Evolutionary conservation across 441 rosid genomes (phyloP), one percentile per base, ranked within the genome.

Genomic region (Pelargonium myrrhifolium): DNA sequence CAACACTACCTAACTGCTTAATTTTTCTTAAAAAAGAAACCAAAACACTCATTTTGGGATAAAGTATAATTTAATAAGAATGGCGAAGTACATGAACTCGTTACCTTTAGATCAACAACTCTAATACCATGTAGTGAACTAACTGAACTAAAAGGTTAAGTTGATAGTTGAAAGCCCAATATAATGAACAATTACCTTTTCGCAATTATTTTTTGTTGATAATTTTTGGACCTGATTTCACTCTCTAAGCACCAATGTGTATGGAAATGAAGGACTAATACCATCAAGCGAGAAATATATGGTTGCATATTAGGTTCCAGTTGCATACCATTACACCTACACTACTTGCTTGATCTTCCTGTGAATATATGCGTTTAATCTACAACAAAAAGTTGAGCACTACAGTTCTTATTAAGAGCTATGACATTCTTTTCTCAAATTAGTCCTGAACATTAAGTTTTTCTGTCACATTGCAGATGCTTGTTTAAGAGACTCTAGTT

Each of bases 401-500:
- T n/a, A 56, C 28, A 21, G 14, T 22, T 56, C 62, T 55, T 21
- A 15, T 56, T 56, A 56, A 9, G 2, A 20, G 28, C 31, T 56
- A 56, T 21, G 26, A 2, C 11, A 56, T 21, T 56, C n/a, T 56
- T 56, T 21, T 56, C 31, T 9, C 62, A 56, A 56, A 56, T 31
- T 56, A 56, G 14, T 56, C 47, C 64, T 63, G 67, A 66, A 74
- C 45, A 65, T 28, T 9, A 63, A 60, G 66, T 12, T 72, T 15
- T 65, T 14, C 69, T 67, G 20, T 62, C 42, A 47, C 65, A 58
- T 73, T 78, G 80, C 88, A 90, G 98, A 90, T 87, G 90, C 98
- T 39, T 85, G 89, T 76, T 77, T 90, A 76, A 73, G 83, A 69
- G 94, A 75, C 51, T 93, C 93, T 80, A 93, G 96, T 78, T 89